These are phyloP conservation scores for Hypoxylon sp. DNA, from an alignment of 2,329 filamentous ascomycete genomes.

Conservation along the genomic window DNA sequence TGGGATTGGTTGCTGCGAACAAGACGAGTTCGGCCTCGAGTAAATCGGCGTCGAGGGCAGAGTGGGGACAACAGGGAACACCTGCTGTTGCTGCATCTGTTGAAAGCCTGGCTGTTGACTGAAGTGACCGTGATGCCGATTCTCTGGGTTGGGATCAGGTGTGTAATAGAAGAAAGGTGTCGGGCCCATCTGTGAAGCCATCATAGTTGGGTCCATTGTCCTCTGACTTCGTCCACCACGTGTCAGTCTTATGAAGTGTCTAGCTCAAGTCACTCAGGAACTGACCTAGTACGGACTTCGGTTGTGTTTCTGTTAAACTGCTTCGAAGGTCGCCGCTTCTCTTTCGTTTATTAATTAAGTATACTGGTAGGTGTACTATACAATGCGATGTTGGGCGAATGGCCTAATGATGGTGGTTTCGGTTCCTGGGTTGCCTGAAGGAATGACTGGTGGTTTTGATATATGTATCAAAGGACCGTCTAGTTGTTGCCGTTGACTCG, in stretches of 20 bases:
- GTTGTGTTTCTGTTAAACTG: conserved; percentile 31
- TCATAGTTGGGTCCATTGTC: conserved; percentile 75
- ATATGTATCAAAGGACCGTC: conserved; percentile 43
- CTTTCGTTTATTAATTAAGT: conserved; percentile 52
- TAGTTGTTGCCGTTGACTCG: conserved; percentile 49
- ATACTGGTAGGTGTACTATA: conserved; percentile 50
- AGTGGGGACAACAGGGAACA: conserved; percentile 68
- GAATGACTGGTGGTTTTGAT: conserved; percentile 52
- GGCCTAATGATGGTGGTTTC: conserved; percentile 54
- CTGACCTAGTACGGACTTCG: conserved; percentile 50
- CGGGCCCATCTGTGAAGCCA: conserved; percentile 73
- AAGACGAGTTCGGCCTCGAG: conserved; percentile 74
- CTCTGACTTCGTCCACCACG: conserved; percentile 43
- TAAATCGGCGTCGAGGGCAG: conserved; percentile 73
- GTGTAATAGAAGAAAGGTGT: conserved; percentile 90
- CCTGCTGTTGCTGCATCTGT: conserved; percentile 61
- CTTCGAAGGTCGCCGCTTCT: conserved; percentile 25
- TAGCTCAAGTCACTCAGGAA: conserved; percentile 36
- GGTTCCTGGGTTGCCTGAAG: conserved; percentile 49
- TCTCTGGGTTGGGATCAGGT: conserved; percentile 78
- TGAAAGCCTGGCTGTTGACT: conserved; percentile 71
- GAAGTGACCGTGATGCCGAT: conserved; percentile 81
- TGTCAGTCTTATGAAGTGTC: conserved; percentile 29
- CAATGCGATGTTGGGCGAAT: conserved; percentile 50
- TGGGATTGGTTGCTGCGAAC: conserved; percentile 67